Evolutionary conservation across 2,329 filamentous ascomycete species (phyloP), one percentile per base, ranked within the genome.

Genomic region (Fusarium devonianum): DNA sequence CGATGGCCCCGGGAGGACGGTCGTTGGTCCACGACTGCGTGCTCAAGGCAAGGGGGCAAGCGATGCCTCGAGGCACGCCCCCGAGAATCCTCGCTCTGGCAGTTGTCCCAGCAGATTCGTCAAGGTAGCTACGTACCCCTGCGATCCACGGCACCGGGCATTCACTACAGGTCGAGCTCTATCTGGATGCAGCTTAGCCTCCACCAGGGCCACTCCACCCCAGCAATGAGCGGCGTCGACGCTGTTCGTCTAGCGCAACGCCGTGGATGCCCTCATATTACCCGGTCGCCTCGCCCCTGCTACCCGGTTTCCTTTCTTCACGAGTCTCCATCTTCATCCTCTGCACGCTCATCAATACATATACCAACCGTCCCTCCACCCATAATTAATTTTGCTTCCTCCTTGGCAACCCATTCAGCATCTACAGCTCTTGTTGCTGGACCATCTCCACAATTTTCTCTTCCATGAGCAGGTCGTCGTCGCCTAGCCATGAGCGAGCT

Each of bases 251-350:
- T 61, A 66, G 60, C 62, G 60, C 64, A 64, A 60, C 52, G 61
- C 57, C 57, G 43, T 57, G 58, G 60, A 65, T 67, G 52, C 59
- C 64, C 60, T 66, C 64, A 67, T 66, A 66, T 60, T 66, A 57
- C 58, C 44, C 43, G 34, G 34, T 52, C 54, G 59, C 46, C 35
- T 60, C 58, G 42, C 49, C 49, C 60, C 51, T 64, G 50, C 51
- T 52, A 36, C 38, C 34, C 35, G 13, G 34, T 45, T 52, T 40
- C 40, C 30, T 28, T 45, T 41, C 19, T 56, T 41, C 29, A 49
- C 33, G 44, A 39, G 32, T 30, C 29, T 46, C 35, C 32, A 41
- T 51, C 40, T 45, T 38, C 25, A 42, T 19, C 9, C 33, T 16
- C 16, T 18, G n/a, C n/a, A n/a, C n/a, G n/a, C n/a, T 21, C 28